phyloP scores from a whole-genome alignment of 495 filamentous ascomycete species.

The Delitschia confertaspora region DNA sequence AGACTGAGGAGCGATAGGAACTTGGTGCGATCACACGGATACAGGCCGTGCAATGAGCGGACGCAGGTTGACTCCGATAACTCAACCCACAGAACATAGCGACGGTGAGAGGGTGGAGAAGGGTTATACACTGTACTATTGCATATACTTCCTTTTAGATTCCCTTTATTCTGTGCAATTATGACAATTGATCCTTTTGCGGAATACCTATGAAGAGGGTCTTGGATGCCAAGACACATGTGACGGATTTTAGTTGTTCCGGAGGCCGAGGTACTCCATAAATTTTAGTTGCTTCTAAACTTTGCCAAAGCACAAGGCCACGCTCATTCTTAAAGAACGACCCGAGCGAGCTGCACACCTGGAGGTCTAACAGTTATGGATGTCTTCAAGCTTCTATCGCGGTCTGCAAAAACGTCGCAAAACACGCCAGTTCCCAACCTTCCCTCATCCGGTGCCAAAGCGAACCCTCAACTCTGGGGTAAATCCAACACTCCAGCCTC shows the following conservation, averaged over 20 bases:
- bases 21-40: too few species aligned
- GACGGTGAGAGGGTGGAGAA: slow-evolving; percentile 1
- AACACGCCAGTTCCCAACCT: slow-evolving; percentile 32
- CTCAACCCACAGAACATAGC: too few species aligned
- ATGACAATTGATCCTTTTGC: slow-evolving; percentile 18
- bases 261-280: slow-evolving; percentile 4
- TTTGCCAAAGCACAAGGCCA: neutral
- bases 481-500: slow-evolving; percentile 27
- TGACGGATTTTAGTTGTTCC: slow-evolving; percentile 8
- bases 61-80: neutral
- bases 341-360: neutral
- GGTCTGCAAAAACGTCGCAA: slow-evolving; percentile 46
- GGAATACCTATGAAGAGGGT: too few species aligned
- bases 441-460: slow-evolving; percentile 45
- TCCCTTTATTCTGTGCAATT: slow-evolving; percentile 21
- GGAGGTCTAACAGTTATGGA: too few species aligned
- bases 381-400: slow-evolving; percentile 57
- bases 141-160: slow-evolving; percentile 28
- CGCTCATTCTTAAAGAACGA: neutral
- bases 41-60: neutral
- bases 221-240: neutral
- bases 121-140: slow-evolving; percentile 27
- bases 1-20: neutral
- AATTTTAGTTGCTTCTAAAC: slow-evolving; percentile 10
- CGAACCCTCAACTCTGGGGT: slow-evolving; percentile 49